phyloP scores from a whole-genome alignment of 768 basidiomycete genomes.

The Psilocybe subaeruginosa region DNA sequence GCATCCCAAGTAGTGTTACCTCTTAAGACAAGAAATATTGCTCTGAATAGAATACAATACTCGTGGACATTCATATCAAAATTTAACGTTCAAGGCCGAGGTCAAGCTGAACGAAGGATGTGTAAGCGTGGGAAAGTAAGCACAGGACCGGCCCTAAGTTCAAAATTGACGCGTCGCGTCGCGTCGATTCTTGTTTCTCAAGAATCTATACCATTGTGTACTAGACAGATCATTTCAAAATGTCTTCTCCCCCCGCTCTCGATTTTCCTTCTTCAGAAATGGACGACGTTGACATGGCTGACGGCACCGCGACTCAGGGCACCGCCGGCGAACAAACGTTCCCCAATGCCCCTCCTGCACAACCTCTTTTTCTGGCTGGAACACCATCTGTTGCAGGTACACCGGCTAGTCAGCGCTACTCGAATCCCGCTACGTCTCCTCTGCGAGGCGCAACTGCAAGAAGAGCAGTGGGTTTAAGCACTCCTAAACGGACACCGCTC shows the following conservation, averaged over 20 bases:
- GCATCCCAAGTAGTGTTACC: background rate
- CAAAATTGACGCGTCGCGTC: conserved; percentile 53
- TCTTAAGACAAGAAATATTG: background rate
- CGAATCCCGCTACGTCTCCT: conserved; percentile 48
- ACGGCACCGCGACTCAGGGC: conserved; percentile 21
- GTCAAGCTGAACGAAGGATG: background rate
- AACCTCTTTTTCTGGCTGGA: conserved; percentile 56
- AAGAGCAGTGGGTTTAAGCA: conserved; percentile 56
- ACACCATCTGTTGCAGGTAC: conserved; percentile 58
- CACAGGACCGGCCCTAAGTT: conserved; percentile 48
- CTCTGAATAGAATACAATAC: no score
- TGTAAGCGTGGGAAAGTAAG: background rate
- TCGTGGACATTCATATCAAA: no score
- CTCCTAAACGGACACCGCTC: conserved; percentile 57
- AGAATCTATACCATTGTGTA: conserved; percentile 12
- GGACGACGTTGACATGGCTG: conserved; percentile 42
- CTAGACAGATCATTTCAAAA: conserved; percentile 23
- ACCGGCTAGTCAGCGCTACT: conserved; percentile 40
- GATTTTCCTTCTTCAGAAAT: conserved; percentile 68
- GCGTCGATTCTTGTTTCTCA: conserved; percentile 20
- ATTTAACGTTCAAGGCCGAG: no score
- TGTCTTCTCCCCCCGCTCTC: conserved; percentile 68
- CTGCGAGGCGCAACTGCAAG: conserved; percentile 49
- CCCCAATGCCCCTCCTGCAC: conserved; percentile 40
- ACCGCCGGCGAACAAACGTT: conserved; percentile 39